These are phyloP conservation scores for Iris macrosiphon DNA, from an alignment of 106 monocot species.

Conservation along the genomic window DNA sequence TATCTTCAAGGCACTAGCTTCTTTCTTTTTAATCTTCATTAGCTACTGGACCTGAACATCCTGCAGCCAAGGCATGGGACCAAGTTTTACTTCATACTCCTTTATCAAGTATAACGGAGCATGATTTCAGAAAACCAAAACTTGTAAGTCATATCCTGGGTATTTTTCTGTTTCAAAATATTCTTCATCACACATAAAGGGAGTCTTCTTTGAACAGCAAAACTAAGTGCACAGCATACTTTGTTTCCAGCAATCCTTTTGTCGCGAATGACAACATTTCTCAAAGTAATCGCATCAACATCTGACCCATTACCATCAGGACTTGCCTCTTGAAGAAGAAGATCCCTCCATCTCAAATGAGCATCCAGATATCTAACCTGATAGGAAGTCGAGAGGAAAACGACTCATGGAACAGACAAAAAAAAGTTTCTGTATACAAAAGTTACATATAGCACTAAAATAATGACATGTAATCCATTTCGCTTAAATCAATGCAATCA, in stretches of 20 bases:
- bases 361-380: constrained; percentile 83
- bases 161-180: constrained; percentile 40
- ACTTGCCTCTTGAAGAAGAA: constrained; percentile 47
- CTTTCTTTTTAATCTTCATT: constrained; percentile 19
- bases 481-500: no score
- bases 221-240: constrained; percentile 44
- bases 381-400: not conserved
- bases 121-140: constrained; percentile 79
- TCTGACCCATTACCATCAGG: constrained; percentile 44
- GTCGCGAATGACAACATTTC: constrained; percentile 58
- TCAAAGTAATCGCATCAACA: constrained; percentile 35
- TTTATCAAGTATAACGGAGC: constrained; percentile 70
- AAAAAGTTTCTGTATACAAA: no score
- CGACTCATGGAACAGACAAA: not conserved
- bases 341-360: constrained; percentile 70
- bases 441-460: no score
- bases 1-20: constrained; percentile 21
- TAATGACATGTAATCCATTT: no score
- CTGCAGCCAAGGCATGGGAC: not conserved
- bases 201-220: constrained; percentile 63
- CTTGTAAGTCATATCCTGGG: constrained; percentile 25
- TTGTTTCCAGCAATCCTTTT: constrained; percentile 34
- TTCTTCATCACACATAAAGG: constrained; percentile 62
- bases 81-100: constrained; percentile 45
- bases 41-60: not conserved